Base-by-base conservation (phyloP, 257 asterid genomes). In the Craterostigma plantagineum region DNA sequence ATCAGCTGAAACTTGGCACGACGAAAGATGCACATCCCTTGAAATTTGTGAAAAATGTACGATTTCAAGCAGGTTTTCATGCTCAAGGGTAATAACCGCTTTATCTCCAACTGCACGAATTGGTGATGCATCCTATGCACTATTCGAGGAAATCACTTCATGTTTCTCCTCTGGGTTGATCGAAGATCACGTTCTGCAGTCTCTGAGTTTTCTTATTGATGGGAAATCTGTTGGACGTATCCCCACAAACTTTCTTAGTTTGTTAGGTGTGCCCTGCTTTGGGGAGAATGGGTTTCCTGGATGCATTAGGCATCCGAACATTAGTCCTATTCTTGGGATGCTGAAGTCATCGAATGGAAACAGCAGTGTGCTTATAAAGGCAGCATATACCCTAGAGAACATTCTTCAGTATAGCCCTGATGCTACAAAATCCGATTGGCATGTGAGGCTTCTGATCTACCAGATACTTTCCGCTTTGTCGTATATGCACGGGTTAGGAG, bases 281-380 rank as follows among this genome's bases (percentile, higher is more conserved):
- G 39, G 51, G 36, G 86, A 76, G 56, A 52, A 61, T 15, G 67
- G 62, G 35, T 62, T 72, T 60, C 98, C 98, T 45, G 93, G 95
- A 49, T 87, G 92, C 69, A 34, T 82, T 68, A 77, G 98, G 69
- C 95, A 87, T 66, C 98, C 95, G 33, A 87, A 87, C 46, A 62
- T 87, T 45, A 53, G 61, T 55, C 95, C 98, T 10, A 51, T 84
- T 63, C 60, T 79, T 59, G 95, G 92, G 47, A 70, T 87, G 76
- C 63, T 79, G 3, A 76, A 65, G 63, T 71, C 77, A 51, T 60
- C 72, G 10, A 50, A 48, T 40, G 58, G 76, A 39, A 65, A 75
- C 23, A 48, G 51, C 56, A 36, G 75, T 47, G 68, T 73, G 61
- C 75, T 72, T 52, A 91, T 90, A 52, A 76, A 79, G 65, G 39